These are phyloP conservation scores for Angophora floribunda DNA, from an alignment of 345 rosid genomes.

Conservation along the genomic window DNA sequence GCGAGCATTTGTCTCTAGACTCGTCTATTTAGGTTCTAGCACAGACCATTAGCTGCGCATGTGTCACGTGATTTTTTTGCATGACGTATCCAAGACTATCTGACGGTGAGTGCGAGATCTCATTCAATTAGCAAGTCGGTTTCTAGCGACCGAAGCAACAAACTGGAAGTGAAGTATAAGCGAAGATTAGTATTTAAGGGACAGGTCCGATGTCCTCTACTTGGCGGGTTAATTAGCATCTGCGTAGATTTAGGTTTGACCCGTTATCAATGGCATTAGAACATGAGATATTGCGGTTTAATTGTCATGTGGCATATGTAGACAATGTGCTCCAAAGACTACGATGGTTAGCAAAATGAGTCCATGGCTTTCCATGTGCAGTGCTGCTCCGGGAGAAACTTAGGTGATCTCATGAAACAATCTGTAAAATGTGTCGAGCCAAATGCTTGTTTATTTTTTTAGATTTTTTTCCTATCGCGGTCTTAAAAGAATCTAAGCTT, in stretches of 20 bases:
- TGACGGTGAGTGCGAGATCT: rapidly evolving
- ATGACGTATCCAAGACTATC: not conserved
- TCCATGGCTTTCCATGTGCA: not conserved
- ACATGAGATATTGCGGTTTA: not conserved
- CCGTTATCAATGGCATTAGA: not conserved
- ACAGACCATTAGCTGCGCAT: not conserved
- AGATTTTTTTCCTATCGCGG: not conserved
- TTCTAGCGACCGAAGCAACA: not conserved
- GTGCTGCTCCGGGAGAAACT: not conserved
- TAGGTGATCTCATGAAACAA: not conserved
- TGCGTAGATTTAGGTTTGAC: not conserved
- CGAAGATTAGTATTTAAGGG: not conserved
- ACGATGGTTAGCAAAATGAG: not conserved
- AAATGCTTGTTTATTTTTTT: not conserved
- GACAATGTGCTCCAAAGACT: not conserved
- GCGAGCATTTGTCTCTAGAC: not conserved
- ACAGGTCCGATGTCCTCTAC: not conserved
- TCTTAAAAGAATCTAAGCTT: not conserved
- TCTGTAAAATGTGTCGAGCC: not conserved
- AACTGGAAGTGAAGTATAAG: not conserved
- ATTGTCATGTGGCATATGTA: not conserved
- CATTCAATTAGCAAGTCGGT: not conserved
- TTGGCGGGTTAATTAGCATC: not conserved
- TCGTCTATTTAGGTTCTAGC: not conserved
- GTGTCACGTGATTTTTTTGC: not conserved